Evolutionary conservation across 2,329 filamentous ascomycete species (phyloP), one percentile per base, ranked within the genome.

Genomic region (Monilinia fructigena): DNA sequence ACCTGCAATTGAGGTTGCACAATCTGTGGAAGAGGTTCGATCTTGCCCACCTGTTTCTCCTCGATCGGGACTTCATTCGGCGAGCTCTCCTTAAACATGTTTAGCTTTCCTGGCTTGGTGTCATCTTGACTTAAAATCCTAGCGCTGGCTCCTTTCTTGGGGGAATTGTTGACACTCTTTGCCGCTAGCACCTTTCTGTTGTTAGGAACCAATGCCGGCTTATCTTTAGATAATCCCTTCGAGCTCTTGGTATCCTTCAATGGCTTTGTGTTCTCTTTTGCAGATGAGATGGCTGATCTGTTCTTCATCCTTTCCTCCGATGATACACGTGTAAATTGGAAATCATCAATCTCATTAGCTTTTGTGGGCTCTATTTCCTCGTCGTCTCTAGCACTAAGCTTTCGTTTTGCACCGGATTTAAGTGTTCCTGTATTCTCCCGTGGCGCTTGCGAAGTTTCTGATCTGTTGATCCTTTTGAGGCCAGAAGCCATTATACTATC

Each of bases 81-180:
- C 14, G 66, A 47, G n/a, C 69, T 70, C 52, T 67, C 64, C 52
- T 72, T 74, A 12, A 64, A 62, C 23, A 58, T 68, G 40, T 80
- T 77, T 4, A 75, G 70, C 69, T 83, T 84, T 2, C 74, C 75
- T 45, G 77, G 72, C 11, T 78, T 75, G 12, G 77, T 70, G 55
- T 82, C 80, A 40, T 82, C 79, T 4, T 70, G 65, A 12, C 70
- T 63, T 3, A 71, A 47, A 12, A 74, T 68, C 63, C 80, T 82
- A 1, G 75, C 60, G 3, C 69, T 70, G 74, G 75, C 58, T 3
- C 69, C 70, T 74, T 88, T 88, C 72, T 81, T 85, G 0, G 86
- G 86, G 2, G 87, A 88, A 40, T 79, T 78, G 54, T 75, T 75
- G 14, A 89, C 73, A 70, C 85, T 89, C 77, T 89, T 89, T 55